These are phyloP conservation scores for Helenozyma baotianmanensis DNA, from an alignment of 805 yeast species.

Conservation along the genomic window DNA sequence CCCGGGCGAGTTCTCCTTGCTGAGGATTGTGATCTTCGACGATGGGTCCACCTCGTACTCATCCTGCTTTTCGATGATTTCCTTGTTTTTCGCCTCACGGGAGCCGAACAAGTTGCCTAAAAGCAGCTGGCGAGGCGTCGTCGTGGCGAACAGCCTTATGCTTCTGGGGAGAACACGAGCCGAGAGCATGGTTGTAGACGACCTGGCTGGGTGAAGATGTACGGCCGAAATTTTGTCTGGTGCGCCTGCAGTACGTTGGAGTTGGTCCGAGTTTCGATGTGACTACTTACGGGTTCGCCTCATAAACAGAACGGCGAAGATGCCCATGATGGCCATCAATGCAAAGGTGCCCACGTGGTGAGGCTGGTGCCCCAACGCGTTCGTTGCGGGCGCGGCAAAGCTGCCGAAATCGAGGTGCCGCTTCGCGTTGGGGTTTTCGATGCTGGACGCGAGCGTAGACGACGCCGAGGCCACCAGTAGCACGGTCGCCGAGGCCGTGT, in stretches of 20 bases:
- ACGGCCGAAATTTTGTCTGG: not conserved
- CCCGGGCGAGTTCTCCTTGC: constrained; percentile 31
- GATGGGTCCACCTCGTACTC: constrained; percentile 29
- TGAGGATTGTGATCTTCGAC: constrained; percentile 33
- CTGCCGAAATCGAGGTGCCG: not conserved
- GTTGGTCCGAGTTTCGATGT: too few relatives aligned
- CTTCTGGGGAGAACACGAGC: not conserved
- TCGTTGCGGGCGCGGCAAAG: not conserved
- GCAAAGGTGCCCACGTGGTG: constrained; percentile 6
- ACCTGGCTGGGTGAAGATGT: too few relatives aligned
- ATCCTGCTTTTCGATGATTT: constrained; percentile 36
- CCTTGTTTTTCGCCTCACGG: constrained; percentile 27
- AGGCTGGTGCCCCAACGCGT: too few relatives aligned
- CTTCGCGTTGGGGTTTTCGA: constrained; percentile 1
- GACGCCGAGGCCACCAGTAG: too few relatives aligned
- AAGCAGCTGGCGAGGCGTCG: constrained; percentile 18
- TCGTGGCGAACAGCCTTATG: constrained; percentile 5
- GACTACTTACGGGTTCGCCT: not conserved
- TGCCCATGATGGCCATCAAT: constrained; percentile 4
- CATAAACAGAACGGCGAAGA: not conserved
- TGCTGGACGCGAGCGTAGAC: not conserved
- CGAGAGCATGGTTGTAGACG: too few relatives aligned
- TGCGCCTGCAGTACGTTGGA: not conserved
- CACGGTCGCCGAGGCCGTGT: too few relatives aligned
- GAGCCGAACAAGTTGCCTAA: constrained; percentile 32